Evolutionary conservation across 78 protist genomes (phyloP).

Genomic region (Chrysochromulina tobinii): DNA sequence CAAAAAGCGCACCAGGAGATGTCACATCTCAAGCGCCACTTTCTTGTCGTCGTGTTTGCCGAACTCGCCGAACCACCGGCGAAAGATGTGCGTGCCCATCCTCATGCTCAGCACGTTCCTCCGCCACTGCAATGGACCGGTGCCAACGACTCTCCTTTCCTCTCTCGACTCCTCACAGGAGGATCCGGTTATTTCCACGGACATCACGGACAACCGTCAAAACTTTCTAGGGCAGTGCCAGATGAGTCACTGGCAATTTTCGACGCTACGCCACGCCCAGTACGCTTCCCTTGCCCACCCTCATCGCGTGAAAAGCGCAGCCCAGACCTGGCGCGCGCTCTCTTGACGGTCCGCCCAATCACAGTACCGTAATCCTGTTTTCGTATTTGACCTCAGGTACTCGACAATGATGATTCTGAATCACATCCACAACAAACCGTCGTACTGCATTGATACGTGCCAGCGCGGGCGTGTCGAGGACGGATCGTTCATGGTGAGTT

Average conservation of each 20-base stretch:
- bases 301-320: too few species aligned
- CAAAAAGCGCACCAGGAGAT: conserved; percentile 17
- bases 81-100: not conserved
- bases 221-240: not conserved
- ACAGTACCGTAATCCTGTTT: too few species aligned
- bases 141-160: too few species aligned
- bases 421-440: not conserved
- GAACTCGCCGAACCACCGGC: not conserved
- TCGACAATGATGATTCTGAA: not conserved
- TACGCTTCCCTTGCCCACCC: too few species aligned
- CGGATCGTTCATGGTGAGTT: not conserved
- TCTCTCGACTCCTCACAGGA: too few species aligned
- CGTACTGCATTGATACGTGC: not conserved
- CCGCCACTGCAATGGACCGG: too few species aligned
- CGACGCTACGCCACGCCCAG: not conserved
- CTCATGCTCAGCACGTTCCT: too few species aligned
- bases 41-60: not conserved
- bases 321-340: too few species aligned
- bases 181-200: not conserved
- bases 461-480: not conserved
- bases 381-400: not conserved
- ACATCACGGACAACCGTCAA: not conserved
- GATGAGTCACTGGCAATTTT: not conserved
- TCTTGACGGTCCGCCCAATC: too few species aligned
- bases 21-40: not conserved